Evolutionary conservation across 768 basidiomycete genomes (phyloP).

Genomic region (Rhodosporidiobolus odoratus): DNA sequence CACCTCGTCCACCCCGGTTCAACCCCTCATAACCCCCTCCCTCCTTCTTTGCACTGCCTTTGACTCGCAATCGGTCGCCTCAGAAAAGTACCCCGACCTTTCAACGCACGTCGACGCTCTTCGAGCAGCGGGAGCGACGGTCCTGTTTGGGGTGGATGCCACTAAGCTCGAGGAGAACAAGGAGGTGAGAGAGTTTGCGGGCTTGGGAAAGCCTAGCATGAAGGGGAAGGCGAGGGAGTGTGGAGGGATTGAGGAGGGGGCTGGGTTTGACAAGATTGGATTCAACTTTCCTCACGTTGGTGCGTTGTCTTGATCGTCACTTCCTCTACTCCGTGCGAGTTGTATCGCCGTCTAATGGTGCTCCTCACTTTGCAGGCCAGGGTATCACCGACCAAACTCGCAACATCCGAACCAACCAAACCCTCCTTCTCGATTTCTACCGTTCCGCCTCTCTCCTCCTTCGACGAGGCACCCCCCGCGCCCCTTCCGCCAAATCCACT

Average conservation of each 20-base stretch:
- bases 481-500: neutral
- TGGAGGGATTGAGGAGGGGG: slow-evolving; percentile 5
- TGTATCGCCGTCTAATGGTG: neutral
- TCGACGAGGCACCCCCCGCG: slow-evolving; percentile 49
- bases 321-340: neutral
- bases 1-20: slow-evolving; percentile 53
- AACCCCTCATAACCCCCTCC: slow-evolving; percentile 44
- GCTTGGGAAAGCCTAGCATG: slow-evolving; percentile 1
- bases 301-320: slow-evolving; percentile 46
- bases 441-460: slow-evolving; percentile 64
- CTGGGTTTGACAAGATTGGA: slow-evolving; percentile 67
- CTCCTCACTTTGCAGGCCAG: slow-evolving; percentile 43
- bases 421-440: slow-evolving; percentile 73
- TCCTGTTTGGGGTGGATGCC: slow-evolving; percentile 82
- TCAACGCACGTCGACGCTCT: slow-evolving; percentile 57
- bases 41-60: slow-evolving; percentile 76
- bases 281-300: slow-evolving; percentile 98
- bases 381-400: slow-evolving; percentile 90
- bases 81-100: slow-evolving; percentile 71
- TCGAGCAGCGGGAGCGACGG: slow-evolving; percentile 58
- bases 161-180: slow-evolving; percentile 61
- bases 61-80: slow-evolving; percentile 71
- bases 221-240: slow-evolving; percentile 18
- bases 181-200: slow-evolving; percentile 54
- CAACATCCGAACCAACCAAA: slow-evolving; percentile 84